Evolutionary conservation across 2,329 filamentous ascomycete genomes (phyloP), one percentile per base, ranked within the genome.

Genomic region (Paracamarosporium sp.): DNA sequence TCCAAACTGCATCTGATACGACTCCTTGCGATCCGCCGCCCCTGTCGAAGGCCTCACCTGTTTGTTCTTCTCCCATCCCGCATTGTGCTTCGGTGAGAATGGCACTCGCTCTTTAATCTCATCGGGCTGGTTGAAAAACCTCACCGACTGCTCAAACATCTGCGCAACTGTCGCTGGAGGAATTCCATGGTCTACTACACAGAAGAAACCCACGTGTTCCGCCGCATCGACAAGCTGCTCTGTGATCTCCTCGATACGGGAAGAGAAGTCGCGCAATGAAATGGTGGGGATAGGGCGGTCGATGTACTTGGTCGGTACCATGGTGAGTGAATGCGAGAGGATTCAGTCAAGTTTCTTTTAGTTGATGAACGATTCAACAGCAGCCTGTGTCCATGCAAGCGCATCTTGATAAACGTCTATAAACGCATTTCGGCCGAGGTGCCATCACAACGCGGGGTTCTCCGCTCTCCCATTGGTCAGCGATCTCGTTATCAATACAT

Each of bases 1-100:
- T n/a, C 86, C 84, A 60, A 86, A 87, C 66, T 88, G 86, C 71
- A 88, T 76, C 69, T 88, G 86, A 66, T 88, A 86, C 11, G 82
- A 85, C 70, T 88, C 86, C 64, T 88, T 88, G 48, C 79, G 80
- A 70, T 89, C 86, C 1, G 83, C 78, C 1, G 78, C 76, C 11
- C 86, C 86, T 0, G 86, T 88, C 3, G 83, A 86, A 0, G 85
- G 85, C 12, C 86, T 80, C 41, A 88, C 75, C 64, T 88, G 86
- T 7, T 81, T 78, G 59, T 80, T 81, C 69, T 84, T 84, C 75
- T 88, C 86, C 85, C 86, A 88, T 7, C 86, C 86, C 1, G 83
- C 82, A 61, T 88, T 88, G 57, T 81, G 55, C 45, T 67, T 78
- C 5, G 75, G 75, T 41, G 78, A 83, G 76, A 83, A 88, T 0